Base-by-base conservation (phyloP, 768 basidiomycete species). In the Phlebiopsis gigantea region DNA sequence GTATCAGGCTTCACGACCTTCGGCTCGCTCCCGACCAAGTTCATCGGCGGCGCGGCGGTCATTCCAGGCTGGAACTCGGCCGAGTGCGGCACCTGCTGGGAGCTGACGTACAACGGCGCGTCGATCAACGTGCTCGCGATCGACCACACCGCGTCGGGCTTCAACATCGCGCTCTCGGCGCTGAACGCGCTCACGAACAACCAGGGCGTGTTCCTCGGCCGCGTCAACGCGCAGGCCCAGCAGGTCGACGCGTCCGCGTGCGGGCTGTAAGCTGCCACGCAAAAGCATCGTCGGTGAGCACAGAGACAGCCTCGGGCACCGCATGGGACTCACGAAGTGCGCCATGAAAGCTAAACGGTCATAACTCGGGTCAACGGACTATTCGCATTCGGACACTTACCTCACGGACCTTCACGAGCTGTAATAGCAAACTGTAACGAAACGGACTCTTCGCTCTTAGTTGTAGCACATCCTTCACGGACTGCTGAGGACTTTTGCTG, bases 31-130 rank as follows among this genome's bases (percentile, higher is more conserved):
- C 83, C 84, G 1, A 70, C 68, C 46, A 83, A 85, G 0, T 65
- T 72, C 66, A 81, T 87, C 62, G 84, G 82, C 28, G 84, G 79
- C 0, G 79, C 75, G 0, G 71, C 73, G 15, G 80, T 75, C 34
- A 71, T 87, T 55, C 67, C 66, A 5, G 77, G 76, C 25, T 85
- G 71, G 68, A 74, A 81, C 65, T 84, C 82, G 1, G 57, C 66
- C 1, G 69, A 72, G 44, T 87, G 85, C 61, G 83, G 82, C 1
- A 75, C 77, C 24, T 87, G 86, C 68, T 87, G 83, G 83, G 54
- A 73, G 57, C 65, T 87, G 60, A 76, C 78, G 5, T 85, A 76
- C 67, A 72, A 73, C 5, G 72, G 72, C 21, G 74, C 58, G 55
- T 76, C 64, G 53, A 72, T 84, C 66, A 76, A 73, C 41, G 65